Evolutionary conservation across 306 rosid genomes (phyloP), one percentile per base, ranked within the genome.

Genomic region (Medicago ruthenica): DNA sequence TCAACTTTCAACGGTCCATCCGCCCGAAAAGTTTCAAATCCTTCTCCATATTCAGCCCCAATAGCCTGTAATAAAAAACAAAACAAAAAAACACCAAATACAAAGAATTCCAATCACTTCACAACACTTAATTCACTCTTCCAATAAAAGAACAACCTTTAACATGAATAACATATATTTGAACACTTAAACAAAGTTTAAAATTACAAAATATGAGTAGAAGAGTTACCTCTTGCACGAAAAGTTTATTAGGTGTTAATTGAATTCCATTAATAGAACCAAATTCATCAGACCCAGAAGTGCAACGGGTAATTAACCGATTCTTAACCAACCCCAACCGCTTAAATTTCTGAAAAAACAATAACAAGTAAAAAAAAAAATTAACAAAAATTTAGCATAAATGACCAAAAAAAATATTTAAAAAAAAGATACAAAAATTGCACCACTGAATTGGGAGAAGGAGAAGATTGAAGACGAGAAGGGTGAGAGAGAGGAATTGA

Each of bases 11-110:
- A 73, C 21, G 90, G 99, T 62, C 99, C 98, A 82, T 96, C 99
- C 6, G 87, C 80, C 83, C 99, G 86, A 79, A 96, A 96, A 82
- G 98, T 90, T 77, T 92, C 99, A 82, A 96, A 96, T 55, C 96
- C 99, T 85, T 96, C 99, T 74, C 99, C 99, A 82, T 96, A 96
- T 85, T 96, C 99, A 78, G 99, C 99, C 80, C 99, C 99, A 82
- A 96, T 96, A 48, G 92, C 93, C 99, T 96, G 85, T 9, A 60
- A 24, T 15, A 24, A 17, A 58, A 87, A 58, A 68, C 69, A 80
- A 34, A 75, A 74, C 44, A n/a, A n/a, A 70, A 24, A 24, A 24
- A 34, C 76, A 74, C 44, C 17, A 36, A 67, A 16, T 18, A 11
- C 27, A 11, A 54, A 36, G 39, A 51, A 37, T 50, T 65, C 21